Conservation (phyloP, 2,329 filamentous ascomycete species). For the Aspergillus terreus region DNA sequence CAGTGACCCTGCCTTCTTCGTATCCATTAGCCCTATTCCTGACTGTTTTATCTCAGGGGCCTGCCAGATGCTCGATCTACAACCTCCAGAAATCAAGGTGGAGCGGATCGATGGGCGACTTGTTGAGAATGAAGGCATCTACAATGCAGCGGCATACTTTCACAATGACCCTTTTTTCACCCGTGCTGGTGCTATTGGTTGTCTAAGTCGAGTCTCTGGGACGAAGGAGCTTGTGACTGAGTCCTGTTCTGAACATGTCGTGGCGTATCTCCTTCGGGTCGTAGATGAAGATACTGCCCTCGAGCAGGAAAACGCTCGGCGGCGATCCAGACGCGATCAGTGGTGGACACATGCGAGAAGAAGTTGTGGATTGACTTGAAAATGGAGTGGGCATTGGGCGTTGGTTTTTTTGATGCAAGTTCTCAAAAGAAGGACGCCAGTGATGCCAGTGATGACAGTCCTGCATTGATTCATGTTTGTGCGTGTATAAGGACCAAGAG, state of each 20-base stretch:
- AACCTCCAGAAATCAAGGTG: conserved; percentile 17
- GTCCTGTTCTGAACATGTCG: conserved; percentile 22
- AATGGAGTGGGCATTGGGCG: too few species aligned
- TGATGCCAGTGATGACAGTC: too few species aligned
- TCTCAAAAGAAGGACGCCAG: too few species aligned
- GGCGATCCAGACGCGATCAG: conserved; percentile 1
- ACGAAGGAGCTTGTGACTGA: conserved; percentile 13
- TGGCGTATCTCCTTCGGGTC: conserved; percentile 26
- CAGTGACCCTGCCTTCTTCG: background rate
- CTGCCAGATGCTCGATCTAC: conserved; percentile 21
- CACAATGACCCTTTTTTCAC: conserved; percentile 24
- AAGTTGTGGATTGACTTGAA: background rate
- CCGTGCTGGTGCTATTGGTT: conserved; percentile 26
- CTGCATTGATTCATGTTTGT: too few species aligned
- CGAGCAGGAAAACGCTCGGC: background rate
- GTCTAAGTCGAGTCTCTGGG: conserved; percentile 8
- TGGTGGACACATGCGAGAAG: background rate
- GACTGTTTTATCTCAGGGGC: conserved; percentile 10
- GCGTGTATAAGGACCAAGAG: too few species aligned
- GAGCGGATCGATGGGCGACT: conserved; percentile 8
- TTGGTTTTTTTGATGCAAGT: too few species aligned
- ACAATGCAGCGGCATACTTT: conserved; percentile 20
- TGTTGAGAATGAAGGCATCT: conserved; percentile 12
- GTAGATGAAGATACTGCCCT: conserved; percentile 23
- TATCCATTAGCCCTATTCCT: background rate